Base-by-base conservation (phyloP, 2,329 filamentous ascomycete genomes). In the Aspergillus brunneoviolaceus region DNA sequence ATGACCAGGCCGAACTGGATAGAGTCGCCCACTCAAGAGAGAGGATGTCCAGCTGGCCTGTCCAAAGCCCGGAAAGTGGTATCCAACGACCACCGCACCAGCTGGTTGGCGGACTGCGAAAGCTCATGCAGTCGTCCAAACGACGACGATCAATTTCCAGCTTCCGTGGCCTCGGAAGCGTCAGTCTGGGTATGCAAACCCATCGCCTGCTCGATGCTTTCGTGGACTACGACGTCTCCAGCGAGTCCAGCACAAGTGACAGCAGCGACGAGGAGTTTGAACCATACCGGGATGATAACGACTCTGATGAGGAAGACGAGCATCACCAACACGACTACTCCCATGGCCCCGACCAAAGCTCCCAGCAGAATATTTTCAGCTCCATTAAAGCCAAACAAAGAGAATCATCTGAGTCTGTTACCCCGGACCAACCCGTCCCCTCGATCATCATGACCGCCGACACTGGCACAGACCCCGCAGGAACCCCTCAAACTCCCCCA, bases 131-230 rank as follows among this genome's bases (percentile, higher is more conserved):
- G 60, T 86, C 83, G 58, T 84, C 86, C 1, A 87, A 64, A 81
- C 84, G 74, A 51, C 78, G 79, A 61, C 75, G 76, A 31, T 81
- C 82, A 4, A 73, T 82, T 9, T 77, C 78, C 19, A 79, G 80
- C 55, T 69, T 83, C 55, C 76, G 74, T 29, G 75, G 77, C 11
- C 75, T 90, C 51, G 87, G 71, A 29, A 64, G 87, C 3, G 81
- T 90, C 23, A 90, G 81, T 65, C 81, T 91, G 62, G 88, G 89
- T 1, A 93, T 94, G 76, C 87, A 88, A 64, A 92, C 90, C 3
- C 89, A 92, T 64, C 86, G 87, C 58, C 77, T 96, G 2, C 82
- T 86, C 9, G 82, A 85, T 59, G 84, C 86, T 25, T 82, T 89
- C 11, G 79, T 90, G 60, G 75, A 81, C 14, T 80, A 78, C 58